Conservation (phyloP, 2,329 filamentous ascomycete species). For the Fusarium hainanense region DNA sequence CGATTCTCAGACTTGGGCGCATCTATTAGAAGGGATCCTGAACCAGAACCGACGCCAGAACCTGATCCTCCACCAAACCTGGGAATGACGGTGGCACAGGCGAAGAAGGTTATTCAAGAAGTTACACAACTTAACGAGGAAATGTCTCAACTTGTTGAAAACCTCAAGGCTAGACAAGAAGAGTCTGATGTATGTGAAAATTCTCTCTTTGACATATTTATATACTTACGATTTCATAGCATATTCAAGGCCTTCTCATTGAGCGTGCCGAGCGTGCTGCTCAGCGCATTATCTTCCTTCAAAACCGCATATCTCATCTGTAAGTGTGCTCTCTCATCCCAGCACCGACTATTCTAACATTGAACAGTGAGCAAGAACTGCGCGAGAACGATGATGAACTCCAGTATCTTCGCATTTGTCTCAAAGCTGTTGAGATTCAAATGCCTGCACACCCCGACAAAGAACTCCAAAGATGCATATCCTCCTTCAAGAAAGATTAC, state of each 20-base stretch:
- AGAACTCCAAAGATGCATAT: constrained; percentile 68
- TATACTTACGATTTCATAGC: constrained; percentile 53
- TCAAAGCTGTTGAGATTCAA: constrained; percentile 71
- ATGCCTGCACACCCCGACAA: constrained; percentile 63
- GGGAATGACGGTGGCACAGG: constrained; percentile 51
- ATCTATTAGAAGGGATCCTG: constrained; percentile 47
- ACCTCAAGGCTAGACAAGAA: constrained; percentile 66
- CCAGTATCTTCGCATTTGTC: constrained; percentile 69
- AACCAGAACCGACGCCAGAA: constrained; percentile 45
- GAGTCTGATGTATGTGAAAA: constrained; percentile 64
- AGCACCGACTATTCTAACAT: constrained; percentile 10
- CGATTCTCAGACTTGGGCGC: constrained; percentile 55
- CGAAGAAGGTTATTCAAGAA: constrained; percentile 53
- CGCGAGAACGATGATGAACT: constrained; percentile 69
- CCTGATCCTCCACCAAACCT: constrained; percentile 45
- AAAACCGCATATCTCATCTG: constrained; percentile 68
- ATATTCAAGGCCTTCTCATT: constrained; percentile 71
- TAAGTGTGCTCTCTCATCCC: constrained; percentile 48
- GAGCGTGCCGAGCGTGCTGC: constrained; percentile 67
- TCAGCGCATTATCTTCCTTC: constrained; percentile 68
- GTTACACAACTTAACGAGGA: constrained; percentile 59
- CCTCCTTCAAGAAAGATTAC: constrained; percentile 71
- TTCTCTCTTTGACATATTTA: constrained; percentile 15
- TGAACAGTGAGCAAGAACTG: constrained; percentile 64
- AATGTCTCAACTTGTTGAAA: constrained; percentile 61